These are phyloP conservation scores for Lithospermum erythrorhizon DNA, from an alignment of 257 asterid species.

Conservation along the genomic window DNA sequence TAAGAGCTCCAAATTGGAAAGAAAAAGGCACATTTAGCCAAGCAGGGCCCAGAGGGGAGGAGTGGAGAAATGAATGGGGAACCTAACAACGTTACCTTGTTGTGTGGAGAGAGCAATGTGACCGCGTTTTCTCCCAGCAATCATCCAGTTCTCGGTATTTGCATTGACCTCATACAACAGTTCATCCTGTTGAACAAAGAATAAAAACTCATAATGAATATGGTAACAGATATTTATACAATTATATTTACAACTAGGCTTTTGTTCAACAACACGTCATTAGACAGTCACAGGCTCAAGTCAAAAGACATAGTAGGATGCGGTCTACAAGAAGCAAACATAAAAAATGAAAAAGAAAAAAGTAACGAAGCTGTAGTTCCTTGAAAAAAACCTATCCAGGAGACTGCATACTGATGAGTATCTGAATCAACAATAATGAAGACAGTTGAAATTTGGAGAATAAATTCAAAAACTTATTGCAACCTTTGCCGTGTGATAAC, in stretches of 20 bases:
- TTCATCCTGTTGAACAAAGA: slow-evolving; percentile 45
- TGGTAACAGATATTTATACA: not conserved
- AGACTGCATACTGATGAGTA: too few relatives aligned
- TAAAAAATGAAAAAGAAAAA: too few relatives aligned
- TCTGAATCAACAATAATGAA: too few relatives aligned
- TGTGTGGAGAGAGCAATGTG: slow-evolving; percentile 55
- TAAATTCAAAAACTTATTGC: too few relatives aligned
- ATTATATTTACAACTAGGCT: not conserved
- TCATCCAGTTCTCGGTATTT: slow-evolving; percentile 90
- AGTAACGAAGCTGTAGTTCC: too few relatives aligned
- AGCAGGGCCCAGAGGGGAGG: not conserved
- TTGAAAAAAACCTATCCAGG: too few relatives aligned
- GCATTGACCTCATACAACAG: slow-evolving; percentile 76
- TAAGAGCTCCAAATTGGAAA: slow-evolving; percentile 3
- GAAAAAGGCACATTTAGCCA: too few relatives aligned
- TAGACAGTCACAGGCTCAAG: not conserved
- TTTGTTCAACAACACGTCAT: not conserved
- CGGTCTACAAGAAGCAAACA: too few relatives aligned
- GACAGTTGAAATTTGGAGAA: too few relatives aligned
- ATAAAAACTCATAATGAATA: slow-evolving; percentile 6
- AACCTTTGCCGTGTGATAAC: too few relatives aligned
- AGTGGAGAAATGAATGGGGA: not conserved
- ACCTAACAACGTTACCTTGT: slow-evolving; percentile 41
- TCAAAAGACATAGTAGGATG: too few relatives aligned
- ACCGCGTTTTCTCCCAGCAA: slow-evolving; percentile 96